These are phyloP conservation scores for Neonectria punicea DNA, from an alignment of 2,329 filamentous ascomycete genomes.

Conservation along the genomic window DNA sequence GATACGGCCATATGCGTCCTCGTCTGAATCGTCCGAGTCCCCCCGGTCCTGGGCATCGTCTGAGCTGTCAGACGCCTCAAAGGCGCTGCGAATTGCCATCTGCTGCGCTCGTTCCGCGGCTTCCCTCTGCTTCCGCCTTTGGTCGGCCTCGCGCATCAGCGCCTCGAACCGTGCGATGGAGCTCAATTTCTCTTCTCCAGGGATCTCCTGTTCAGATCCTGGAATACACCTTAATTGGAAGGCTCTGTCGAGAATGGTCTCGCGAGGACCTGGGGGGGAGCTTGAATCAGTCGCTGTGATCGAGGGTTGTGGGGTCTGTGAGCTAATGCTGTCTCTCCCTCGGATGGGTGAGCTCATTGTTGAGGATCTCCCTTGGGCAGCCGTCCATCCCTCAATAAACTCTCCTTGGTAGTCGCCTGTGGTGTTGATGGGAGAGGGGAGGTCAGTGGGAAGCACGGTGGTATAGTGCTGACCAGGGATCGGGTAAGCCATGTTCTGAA, in stretches of 20 bases:
- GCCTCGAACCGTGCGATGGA: constrained; percentile 74
- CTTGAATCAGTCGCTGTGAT: constrained; percentile 54
- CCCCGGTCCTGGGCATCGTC: constrained; percentile 51
- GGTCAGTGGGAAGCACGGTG: constrained; percentile 62
- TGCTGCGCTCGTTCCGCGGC: constrained; percentile 47
- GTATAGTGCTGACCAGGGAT: constrained; percentile 61
- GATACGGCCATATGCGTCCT: constrained; percentile 53
- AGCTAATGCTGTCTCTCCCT: constrained; percentile 65
- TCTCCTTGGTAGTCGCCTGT: constrained; percentile 65
- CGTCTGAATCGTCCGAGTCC: constrained; percentile 54
- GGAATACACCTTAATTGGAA: constrained; percentile 73
- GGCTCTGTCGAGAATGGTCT: constrained; percentile 74
- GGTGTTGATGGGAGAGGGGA: constrained; percentile 66
- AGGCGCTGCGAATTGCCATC: constrained; percentile 57
- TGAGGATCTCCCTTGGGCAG: constrained; percentile 68
- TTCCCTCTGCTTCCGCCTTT: constrained; percentile 56
- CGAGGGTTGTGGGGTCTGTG: constrained; percentile 54
- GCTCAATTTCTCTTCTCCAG: constrained; percentile 71
- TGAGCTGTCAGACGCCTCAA: constrained; percentile 61
- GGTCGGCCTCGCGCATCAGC: constrained; percentile 70
- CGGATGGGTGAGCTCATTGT: constrained; percentile 66
- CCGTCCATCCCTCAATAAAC: constrained; percentile 70
- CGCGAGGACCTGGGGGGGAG: constrained; percentile 65
- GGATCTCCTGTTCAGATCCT: constrained; percentile 63
- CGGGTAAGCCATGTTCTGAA: constrained; percentile 51